A percentile compares a stretch with the other conserved stretches of the same genome.
These are phyloP conservation scores for Ichthyophthirius multifiliis DNA, from an alignment of 169 alveolate genomes.

Conservation along the genomic window DNA sequence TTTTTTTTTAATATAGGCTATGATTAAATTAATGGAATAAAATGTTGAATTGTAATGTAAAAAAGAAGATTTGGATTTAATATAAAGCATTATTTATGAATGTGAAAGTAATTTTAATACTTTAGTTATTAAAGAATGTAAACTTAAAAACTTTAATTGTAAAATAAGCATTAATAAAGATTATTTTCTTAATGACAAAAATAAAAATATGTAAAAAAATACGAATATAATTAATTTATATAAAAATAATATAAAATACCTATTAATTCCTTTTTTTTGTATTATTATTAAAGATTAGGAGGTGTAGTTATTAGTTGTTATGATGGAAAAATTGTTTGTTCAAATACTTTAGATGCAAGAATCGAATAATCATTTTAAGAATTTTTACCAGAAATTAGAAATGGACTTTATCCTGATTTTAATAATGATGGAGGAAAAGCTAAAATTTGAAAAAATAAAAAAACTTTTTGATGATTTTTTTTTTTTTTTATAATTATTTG, in stretches of 20 bases:
- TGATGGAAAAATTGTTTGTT: constrained; percentile 53
- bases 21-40: constrained; percentile 61
- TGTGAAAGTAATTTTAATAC: too few relatives aligned
- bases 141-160: too few relatives aligned
- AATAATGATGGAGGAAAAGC: too few relatives aligned
- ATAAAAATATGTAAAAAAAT: too few relatives aligned
- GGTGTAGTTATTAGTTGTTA: constrained; percentile 56
- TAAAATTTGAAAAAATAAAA: too few relatives aligned
- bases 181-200: too few relatives aligned
- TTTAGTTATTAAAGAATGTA: too few relatives aligned
- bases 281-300: constrained; percentile 30
- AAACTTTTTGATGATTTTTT: too few relatives aligned
- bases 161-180: too few relatives aligned
- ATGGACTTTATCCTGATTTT: constrained; percentile 26
- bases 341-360: constrained; percentile 68
- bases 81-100: constrained; percentile 28
- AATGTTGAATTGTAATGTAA: constrained; percentile 48
- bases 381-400: constrained; percentile 53
- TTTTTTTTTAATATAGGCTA: constrained; percentile 10
- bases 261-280: constrained; percentile 16
- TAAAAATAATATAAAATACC: constrained; percentile 38
- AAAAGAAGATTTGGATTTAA: constrained; percentile 41
- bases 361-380: constrained; percentile 53
- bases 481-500: too few relatives aligned
- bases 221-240: constrained; percentile 44